Conservation (phyloP, 805 yeast genomes). For the Ogataea kodamae region DNA sequence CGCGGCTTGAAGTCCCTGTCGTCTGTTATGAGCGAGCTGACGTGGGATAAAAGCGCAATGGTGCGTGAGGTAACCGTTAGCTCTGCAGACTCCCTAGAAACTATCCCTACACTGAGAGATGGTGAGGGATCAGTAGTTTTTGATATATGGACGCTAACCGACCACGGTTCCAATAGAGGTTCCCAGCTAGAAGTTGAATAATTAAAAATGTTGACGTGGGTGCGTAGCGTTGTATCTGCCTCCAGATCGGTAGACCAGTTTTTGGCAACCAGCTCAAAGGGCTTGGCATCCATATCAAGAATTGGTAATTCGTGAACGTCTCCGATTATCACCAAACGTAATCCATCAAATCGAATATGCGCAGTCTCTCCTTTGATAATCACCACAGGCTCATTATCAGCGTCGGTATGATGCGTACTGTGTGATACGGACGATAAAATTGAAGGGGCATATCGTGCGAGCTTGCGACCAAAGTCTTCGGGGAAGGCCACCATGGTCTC, state of each 20-base stretch:
- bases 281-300: slow-evolving; percentile 66
- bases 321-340: slow-evolving; percentile 80
- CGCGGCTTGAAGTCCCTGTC: slow-evolving; percentile 57
- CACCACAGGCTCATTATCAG: slow-evolving; percentile 31
- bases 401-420: slow-evolving; percentile 18
- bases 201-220: slow-evolving; percentile 74
- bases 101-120: slow-evolving; percentile 58
- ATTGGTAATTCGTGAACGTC: slow-evolving; percentile 90
- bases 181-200: slow-evolving; percentile 94
- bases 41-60: slow-evolving; percentile 69
- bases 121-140: slow-evolving; percentile 44
- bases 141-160: slow-evolving; percentile 67
- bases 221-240: slow-evolving; percentile 61
- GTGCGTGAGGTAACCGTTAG: slow-evolving; percentile 78
- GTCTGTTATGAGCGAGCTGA: slow-evolving; percentile 54
- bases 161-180: slow-evolving; percentile 87
- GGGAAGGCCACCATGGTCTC: slow-evolving; percentile 43
- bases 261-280: slow-evolving; percentile 62
- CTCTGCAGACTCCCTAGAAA: slow-evolving; percentile 76
- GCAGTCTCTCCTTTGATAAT: slow-evolving; percentile 67
- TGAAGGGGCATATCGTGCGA: slow-evolving; percentile 69
- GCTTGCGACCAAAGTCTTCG: slow-evolving; percentile 57
- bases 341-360: slow-evolving; percentile 64
- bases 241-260: slow-evolving; percentile 87
- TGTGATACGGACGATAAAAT: slow-evolving; percentile 49